phyloP scores from a whole-genome alignment of 257 asterid species.

The Solanum etuberosum region DNA sequence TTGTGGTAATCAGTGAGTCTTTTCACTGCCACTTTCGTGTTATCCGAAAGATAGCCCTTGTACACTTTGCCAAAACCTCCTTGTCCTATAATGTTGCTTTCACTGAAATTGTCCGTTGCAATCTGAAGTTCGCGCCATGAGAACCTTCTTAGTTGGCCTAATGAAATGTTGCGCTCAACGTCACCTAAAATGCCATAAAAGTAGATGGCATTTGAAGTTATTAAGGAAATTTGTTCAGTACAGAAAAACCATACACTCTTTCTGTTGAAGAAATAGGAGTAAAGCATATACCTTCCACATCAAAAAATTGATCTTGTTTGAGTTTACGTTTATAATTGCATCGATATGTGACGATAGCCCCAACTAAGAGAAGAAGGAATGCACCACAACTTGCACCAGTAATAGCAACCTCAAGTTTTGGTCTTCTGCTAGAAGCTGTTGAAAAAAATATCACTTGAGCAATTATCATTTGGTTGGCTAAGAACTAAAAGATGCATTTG shows the following conservation, averaged over 20 bases:
- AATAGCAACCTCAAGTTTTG: conserved; percentile 41
- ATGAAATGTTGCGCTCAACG: conserved; percentile 51
- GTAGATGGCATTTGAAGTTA: not conserved
- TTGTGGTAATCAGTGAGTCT: conserved; percentile 64
- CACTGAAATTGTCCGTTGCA: conserved; percentile 63
- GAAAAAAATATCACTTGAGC: not conserved
- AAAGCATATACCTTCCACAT: conserved; percentile 53
- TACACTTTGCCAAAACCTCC: conserved; percentile 92
- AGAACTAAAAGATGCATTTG: not conserved
- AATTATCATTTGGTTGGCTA: not conserved
- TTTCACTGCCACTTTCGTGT: conserved; percentile 62
- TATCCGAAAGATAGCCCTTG: conserved; percentile 52
- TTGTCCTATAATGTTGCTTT: conserved; percentile 65
- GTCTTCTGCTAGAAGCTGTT: conserved; percentile 48
- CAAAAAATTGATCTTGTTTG: conserved; percentile 39
- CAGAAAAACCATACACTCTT: not conserved
- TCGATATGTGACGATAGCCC: conserved; percentile 36
- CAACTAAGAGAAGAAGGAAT: conserved; percentile 53
- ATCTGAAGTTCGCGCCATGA: conserved; percentile 74
- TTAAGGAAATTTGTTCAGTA: not conserved
- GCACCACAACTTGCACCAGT: conserved; percentile 48
- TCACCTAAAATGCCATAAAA: conserved; percentile 35
- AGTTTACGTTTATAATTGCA: conserved; percentile 22
- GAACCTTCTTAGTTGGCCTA: conserved; percentile 67
- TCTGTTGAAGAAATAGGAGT: not conserved